Evolutionary conservation across 768 basidiomycete species (phyloP).

Genomic region (Termitomyces sp.): DNA sequence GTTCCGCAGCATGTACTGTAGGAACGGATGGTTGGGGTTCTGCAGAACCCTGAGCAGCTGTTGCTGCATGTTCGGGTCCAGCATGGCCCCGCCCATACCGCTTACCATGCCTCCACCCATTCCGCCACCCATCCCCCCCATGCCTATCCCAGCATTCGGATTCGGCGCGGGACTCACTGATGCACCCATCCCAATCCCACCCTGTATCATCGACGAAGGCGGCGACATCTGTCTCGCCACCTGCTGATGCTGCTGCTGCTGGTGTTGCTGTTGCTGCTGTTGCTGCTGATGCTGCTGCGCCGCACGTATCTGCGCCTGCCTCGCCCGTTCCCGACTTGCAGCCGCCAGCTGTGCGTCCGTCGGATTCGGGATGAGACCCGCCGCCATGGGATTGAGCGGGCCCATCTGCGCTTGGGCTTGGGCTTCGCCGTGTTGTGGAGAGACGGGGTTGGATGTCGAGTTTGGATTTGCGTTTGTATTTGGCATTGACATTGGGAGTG

Average conservation of each 20-base stretch:
- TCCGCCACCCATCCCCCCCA: slow-evolving; percentile 1
- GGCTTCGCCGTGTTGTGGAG: slow-evolving; percentile 20
- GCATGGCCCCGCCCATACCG: slow-evolving; percentile 18
- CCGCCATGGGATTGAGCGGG: slow-evolving; percentile 4
- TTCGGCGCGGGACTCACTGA: not conserved
- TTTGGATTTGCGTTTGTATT: not conserved
- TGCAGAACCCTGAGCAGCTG: slow-evolving; percentile 50
- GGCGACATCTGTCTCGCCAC: slow-evolving; percentile 41
- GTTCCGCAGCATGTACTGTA: slow-evolving; percentile 49
- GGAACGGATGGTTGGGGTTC: slow-evolving; percentile 52
- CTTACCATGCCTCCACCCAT: not conserved
- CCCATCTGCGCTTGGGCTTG: slow-evolving; percentile 12
- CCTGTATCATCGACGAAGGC: slow-evolving; percentile 23
- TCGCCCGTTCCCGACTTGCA: slow-evolving; percentile 27
- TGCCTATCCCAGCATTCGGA: slow-evolving; percentile 13
- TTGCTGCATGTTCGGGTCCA: slow-evolving; percentile 25
- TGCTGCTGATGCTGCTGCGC: slow-evolving; percentile 31
- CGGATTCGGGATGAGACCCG: slow-evolving; percentile 18
- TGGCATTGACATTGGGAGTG: not conserved
- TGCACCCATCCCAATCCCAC: not conserved
- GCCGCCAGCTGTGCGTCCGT: slow-evolving; percentile 35
- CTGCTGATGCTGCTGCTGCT: slow-evolving; percentile 19
- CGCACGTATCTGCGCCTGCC: slow-evolving; percentile 34
- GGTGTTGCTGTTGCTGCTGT: slow-evolving; percentile 22
- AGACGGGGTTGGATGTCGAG: slow-evolving; percentile 17